Evolutionary conservation across 2,329 filamentous ascomycete species (phyloP).

Genomic region (Aaosphaeria pasadenensis): DNA sequence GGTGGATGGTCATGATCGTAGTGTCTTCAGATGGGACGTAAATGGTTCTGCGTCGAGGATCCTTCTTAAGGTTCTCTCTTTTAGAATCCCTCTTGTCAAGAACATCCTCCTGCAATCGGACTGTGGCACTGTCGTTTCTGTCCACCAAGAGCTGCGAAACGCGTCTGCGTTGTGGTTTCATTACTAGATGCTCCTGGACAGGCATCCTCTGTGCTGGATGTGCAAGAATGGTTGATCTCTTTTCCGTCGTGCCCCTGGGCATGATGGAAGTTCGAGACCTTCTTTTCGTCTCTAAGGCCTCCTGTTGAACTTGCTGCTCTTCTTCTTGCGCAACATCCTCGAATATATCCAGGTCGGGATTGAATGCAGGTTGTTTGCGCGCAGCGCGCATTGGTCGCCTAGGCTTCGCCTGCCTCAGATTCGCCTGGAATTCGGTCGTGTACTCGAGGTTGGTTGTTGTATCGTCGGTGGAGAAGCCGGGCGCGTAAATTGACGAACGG

Average conservation of each 20-base stretch:
- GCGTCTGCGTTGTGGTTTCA: slow-evolving; percentile 31
- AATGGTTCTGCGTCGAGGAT: slow-evolving; percentile 47
- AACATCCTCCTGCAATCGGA: slow-evolving; percentile 26
- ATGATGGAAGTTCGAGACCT: slow-evolving; percentile 25
- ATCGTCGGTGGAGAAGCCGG: slow-evolving; percentile 27
- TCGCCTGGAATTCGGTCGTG: slow-evolving; percentile 33
- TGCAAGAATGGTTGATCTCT: slow-evolving; percentile 30
- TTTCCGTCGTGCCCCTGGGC: slow-evolving; percentile 16
- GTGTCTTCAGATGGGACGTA: slow-evolving; percentile 52
- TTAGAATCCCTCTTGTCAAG: slow-evolving; percentile 29
- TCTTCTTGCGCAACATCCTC: slow-evolving; percentile 37
- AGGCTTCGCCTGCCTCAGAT: slow-evolving; percentile 28
- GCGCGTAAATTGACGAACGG: slow-evolving; percentile 28
- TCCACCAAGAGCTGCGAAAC: slow-evolving; percentile 33
- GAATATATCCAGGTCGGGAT: slow-evolving; percentile 34
- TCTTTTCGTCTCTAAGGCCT: slow-evolving; percentile 19
- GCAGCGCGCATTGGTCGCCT: slow-evolving; percentile 28
- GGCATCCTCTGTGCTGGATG: slow-evolving; percentile 36
- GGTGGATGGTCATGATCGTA: slow-evolving; percentile 51
- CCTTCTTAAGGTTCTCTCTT: slow-evolving; percentile 34
- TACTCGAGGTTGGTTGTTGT: slow-evolving; percentile 36
- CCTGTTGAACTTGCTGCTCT: slow-evolving; percentile 18
- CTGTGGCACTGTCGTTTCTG: slow-evolving; percentile 23
- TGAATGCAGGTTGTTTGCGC: slow-evolving; percentile 24
- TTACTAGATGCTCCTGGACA: slow-evolving; percentile 16